A percentile compares a stretch with the other conserved stretches of the same genome.
Evolutionary conservation across 768 basidiomycete genomes (phyloP).

Genomic region (Chalciporus sphaerocephalus): DNA sequence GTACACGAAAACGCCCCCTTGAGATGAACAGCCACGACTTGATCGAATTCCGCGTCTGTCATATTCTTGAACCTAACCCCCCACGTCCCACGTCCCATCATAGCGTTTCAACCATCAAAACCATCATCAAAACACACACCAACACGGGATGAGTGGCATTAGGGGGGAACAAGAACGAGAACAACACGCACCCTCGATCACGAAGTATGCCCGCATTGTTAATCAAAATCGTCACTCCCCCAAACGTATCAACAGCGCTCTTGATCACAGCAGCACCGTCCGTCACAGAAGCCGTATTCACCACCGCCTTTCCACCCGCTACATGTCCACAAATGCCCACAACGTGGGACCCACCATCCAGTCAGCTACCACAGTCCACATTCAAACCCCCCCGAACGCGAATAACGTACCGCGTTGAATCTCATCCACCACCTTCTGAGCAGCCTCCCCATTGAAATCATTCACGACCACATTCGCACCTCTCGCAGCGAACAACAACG

Average conservation of each 20-base stretch:
- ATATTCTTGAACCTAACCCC: conserved; percentile 88
- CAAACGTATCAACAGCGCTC: conserved; percentile 82
- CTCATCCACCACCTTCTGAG: conserved; percentile 89
- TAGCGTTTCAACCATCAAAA: too few species aligned
- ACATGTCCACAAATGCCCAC: not conserved
- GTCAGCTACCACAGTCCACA: not conserved
- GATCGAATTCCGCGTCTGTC: conserved; percentile 92
- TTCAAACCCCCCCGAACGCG: too few species aligned
- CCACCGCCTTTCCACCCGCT: conserved; percentile 89
- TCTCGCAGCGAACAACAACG: conserved; percentile 84
- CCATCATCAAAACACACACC: too few species aligned
- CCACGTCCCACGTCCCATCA: too few species aligned
- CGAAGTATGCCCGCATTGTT: conserved; percentile 94
- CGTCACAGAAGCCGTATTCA: conserved; percentile 80
- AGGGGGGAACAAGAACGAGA: not conserved
- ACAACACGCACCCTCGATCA: conserved; percentile 66
- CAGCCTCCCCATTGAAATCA: conserved; percentile 83
- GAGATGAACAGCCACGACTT: conserved; percentile 82
- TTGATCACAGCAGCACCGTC: conserved; percentile 86
- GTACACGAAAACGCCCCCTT: conserved; percentile 92
- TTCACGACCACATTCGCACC: conserved; percentile 96
- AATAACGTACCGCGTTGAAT: conserved; percentile 84
- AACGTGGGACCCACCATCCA: too few species aligned
- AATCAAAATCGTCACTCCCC: conserved; percentile 78
- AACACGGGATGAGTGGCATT: not conserved